Percentiles rank a stretch among this genome's conserved stretches.
phyloP scores from a whole-genome alignment of 1,284 basidiomycete genomes.

The Volvariella surrecta region DNA sequence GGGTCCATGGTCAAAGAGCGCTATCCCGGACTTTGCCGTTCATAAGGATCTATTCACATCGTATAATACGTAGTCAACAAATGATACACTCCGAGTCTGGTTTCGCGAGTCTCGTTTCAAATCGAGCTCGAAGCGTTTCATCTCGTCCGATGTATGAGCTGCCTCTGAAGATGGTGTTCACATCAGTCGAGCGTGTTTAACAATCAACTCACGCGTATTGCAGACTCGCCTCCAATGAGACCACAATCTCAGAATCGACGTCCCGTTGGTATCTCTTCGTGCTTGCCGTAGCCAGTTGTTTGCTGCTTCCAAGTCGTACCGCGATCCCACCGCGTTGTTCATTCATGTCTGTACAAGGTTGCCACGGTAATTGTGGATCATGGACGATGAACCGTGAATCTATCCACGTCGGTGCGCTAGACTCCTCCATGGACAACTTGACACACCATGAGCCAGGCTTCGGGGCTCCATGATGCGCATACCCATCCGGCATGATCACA shows the following conservation, averaged over 20 bases:
- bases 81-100: conserved; percentile 48
- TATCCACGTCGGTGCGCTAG: conserved; percentile 52
- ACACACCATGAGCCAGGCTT: conserved; percentile 47
- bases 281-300: conserved; percentile 17
- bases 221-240: conserved; percentile 39
- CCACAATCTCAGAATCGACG: conserved; percentile 23
- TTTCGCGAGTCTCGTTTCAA: conserved; percentile 46
- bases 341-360: conserved; percentile 7
- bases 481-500: conserved; percentile 26
- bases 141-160: conserved; percentile 47
- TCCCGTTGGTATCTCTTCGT: conserved; percentile 1
- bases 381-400: conserved; percentile 48
- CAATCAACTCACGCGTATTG: conserved; percentile 44
- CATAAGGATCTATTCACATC: no score
- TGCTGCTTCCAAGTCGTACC: conserved; percentile 30
- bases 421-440: conserved; percentile 41
- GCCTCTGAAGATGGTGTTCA: conserved; percentile 26
- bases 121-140: conserved; percentile 39
- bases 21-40: no score
- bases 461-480: conserved; percentile 11
- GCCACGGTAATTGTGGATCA: conserved; percentile 21
- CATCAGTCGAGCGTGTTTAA: neutral
- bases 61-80: no score
- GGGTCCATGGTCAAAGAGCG: conserved; percentile 31
- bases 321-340: conserved; percentile 31